Evolutionary conservation across 768 basidiomycete species (phyloP).

Genomic region (Tulasnella sp.): DNA sequence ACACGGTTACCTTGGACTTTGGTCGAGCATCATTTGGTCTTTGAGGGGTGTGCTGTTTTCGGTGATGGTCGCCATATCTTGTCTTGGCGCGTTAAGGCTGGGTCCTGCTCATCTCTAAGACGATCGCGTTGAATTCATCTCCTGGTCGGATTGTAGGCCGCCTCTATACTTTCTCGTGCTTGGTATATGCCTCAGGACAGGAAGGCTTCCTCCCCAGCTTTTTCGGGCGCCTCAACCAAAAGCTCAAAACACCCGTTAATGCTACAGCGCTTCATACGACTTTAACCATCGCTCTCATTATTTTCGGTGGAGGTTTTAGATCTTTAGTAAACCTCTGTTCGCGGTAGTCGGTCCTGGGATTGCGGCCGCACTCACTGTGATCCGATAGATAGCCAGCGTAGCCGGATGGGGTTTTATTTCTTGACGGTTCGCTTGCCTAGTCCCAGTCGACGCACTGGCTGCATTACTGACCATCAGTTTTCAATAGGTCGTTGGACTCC

Average conservation of each 20-base stretch:
- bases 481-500: constrained; percentile 69
- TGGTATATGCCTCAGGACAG: constrained; percentile 82
- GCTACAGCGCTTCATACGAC: constrained; percentile 72
- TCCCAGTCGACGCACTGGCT: background rate
- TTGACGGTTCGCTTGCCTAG: constrained; percentile 62
- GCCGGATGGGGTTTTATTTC: constrained; percentile 85
- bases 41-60: constrained; percentile 85
- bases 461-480: background rate
- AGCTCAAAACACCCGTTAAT: constrained; percentile 78
- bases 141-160: constrained; percentile 40
- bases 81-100: constrained; percentile 88
- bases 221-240: constrained; percentile 69
- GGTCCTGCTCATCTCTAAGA: constrained; percentile 17
- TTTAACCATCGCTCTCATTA: constrained; percentile 69
- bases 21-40: constrained; percentile 74
- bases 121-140: background rate
- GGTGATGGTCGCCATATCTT: constrained; percentile 85
- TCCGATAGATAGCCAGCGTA: constrained; percentile 43
- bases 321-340: constrained; percentile 73
- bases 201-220: constrained; percentile 80
- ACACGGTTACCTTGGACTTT: constrained; percentile 87
- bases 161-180: constrained; percentile 67
- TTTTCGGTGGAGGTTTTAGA: constrained; percentile 83
- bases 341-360: constrained; percentile 23
- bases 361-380: background rate